Conservation (phyloP, 331 rosid genomes). For the Rosa hybrid region DNA sequence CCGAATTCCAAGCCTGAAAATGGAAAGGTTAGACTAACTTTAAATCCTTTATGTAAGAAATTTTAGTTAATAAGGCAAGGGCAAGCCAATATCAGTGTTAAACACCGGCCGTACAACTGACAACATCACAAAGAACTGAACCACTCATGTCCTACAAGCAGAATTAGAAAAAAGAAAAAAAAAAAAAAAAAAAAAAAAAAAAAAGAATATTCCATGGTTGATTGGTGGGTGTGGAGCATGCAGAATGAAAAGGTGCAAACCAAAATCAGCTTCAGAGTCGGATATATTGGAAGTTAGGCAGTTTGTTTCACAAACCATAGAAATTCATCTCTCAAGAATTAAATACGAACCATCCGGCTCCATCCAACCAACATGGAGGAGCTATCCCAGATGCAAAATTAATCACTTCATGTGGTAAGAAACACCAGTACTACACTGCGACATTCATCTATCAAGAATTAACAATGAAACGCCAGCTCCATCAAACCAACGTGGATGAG, state of each 20-base stretch:
- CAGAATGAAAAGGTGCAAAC: no score
- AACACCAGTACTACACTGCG: not conserved
- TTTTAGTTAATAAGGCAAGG: not conserved
- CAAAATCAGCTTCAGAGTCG: no score
- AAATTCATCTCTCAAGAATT: not conserved
- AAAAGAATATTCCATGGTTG: not conserved
- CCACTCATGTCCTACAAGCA: not conserved
- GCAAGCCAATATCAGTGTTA: not conserved
- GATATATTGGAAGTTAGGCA: not conserved
- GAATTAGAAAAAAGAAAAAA: no score
- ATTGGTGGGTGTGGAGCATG: no score
- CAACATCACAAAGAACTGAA: not conserved
- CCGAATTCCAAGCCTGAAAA: slow-evolving; percentile 69
- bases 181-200: no score
- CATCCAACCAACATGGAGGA: not conserved
- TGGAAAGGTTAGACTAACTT: not conserved
- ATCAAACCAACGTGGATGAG: not conserved
- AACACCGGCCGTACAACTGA: not conserved
- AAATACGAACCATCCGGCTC: not conserved
- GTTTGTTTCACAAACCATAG: not conserved
- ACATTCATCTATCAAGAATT: not conserved
- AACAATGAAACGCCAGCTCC: slow-evolving; percentile 3
- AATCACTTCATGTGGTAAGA: not conserved
- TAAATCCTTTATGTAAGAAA: not conserved
- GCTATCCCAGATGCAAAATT: not conserved